These are phyloP conservation scores for Coemansia javaensis DNA, from an alignment of 192 early-diverging fungal genomes.

Conservation along the genomic window DNA sequence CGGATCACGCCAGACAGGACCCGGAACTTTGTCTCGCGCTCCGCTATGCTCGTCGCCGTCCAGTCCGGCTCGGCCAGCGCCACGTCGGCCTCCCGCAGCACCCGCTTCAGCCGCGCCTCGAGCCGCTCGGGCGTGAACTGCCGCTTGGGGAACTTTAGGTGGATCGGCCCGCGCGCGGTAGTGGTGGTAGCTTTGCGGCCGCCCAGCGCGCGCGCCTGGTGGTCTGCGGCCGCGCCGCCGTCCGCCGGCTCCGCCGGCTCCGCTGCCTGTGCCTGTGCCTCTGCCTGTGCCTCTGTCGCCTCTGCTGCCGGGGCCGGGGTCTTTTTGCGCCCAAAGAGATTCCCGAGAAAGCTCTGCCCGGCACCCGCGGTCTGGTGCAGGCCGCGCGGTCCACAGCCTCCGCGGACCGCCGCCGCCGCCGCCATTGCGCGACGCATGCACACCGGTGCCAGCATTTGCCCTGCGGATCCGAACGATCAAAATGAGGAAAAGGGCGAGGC, in stretches of 20 bases:
- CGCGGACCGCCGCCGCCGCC: too few species aligned
- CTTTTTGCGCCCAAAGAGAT: slow-evolving; percentile 28
- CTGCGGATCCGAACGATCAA: neutral
- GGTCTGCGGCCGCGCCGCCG: too few species aligned
- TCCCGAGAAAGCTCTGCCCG: slow-evolving; percentile 15
- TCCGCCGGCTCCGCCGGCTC: too few species aligned
- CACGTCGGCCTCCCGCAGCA: slow-evolving; percentile 13
- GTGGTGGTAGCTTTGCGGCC: neutral
- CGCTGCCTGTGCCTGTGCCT: neutral
- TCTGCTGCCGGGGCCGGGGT: neutral
- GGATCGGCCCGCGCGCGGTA: neutral
- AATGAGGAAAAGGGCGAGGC: too few species aligned
- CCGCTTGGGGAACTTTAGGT: slow-evolving; percentile 27
- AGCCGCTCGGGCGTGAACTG: slow-evolving; percentile 11
- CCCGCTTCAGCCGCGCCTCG: slow-evolving; percentile 7
- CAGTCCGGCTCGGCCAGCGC: slow-evolving; percentile 17
- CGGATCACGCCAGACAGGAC: slow-evolving; percentile 37
- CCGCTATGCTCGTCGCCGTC: slow-evolving; percentile 28
- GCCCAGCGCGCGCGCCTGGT: too few species aligned
- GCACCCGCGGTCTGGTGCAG: slow-evolving; percentile 23
- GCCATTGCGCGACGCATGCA: neutral
- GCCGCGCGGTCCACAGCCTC: too few species aligned
- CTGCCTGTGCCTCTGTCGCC: neutral
- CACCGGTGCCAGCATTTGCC: too few species aligned
- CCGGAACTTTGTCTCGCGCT: slow-evolving; percentile 28